Base-by-base conservation (phyloP, 441 rosid genomes). In the Brassica balearica region DNA sequence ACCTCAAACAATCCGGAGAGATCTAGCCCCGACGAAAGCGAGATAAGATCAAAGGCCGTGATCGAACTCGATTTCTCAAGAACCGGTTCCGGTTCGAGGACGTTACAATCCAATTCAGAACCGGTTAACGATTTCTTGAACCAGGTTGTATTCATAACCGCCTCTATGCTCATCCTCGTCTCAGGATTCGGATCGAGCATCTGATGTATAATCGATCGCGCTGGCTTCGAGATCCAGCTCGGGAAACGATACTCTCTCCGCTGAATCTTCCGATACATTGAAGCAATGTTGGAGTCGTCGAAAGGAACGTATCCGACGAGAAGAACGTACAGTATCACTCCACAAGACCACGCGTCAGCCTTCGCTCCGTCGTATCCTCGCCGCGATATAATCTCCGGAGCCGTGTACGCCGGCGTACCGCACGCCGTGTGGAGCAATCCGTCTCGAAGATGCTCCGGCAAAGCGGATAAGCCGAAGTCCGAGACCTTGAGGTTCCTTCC, bases 341-440 rank as follows among this genome's bases (percentile, higher is more conserved):
- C 98, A 59, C 98, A 93, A 8, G 98, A 93, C 98, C 98, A 93
- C 9, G 98, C 95, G 51, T 93, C 98, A 11, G 97, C 92, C 63
- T 85, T 87, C 8, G 90, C 82, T 12, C 97, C 98, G 64, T 89
- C 89, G 85, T 93, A 91, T 3, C 93, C 93, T 6, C 84, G 83
- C 69, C 93, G 85, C 4, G 82, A 32, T 15, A 90, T 73, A 1
- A 93, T 93, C 88, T 93, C 98, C 4, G 96, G 98, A 0, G 98
- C 96, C 6, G 93, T 75, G 76, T 88, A 93, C 12, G 95, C 95
- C 12, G 95, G 96, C 0, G 98, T 93, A 14, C 96, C 98, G 65
- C 96, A 93, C 12, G 95, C 95, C 29, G 96, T 93, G 56, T 91
- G 96, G 25, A 92, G 85, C 58, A 92, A 69, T 32, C 87, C 88